Percentiles rank a stretch among this genome's conserved stretches.
Evolutionary conservation across 148 eudicot species (phyloP).

Genomic region (Fagopyrum esculentum): DNA sequence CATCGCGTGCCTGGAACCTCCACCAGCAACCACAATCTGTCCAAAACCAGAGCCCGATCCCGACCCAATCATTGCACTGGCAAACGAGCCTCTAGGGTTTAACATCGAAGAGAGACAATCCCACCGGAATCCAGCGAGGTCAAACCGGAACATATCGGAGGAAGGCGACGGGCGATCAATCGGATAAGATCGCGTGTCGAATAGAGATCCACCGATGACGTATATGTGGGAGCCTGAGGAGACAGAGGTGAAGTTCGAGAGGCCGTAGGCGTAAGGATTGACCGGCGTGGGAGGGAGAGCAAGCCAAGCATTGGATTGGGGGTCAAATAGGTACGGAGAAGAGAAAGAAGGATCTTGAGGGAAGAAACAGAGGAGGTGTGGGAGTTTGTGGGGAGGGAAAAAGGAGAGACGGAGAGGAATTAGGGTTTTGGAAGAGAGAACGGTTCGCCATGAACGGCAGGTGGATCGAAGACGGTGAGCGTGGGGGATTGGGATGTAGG

Average conservation of each 20-base stretch:
- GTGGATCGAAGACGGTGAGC: constrained; percentile 53
- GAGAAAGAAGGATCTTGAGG: constrained; percentile 70
- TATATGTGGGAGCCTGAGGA: constrained; percentile 38
- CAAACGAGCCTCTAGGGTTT: constrained; percentile 79
- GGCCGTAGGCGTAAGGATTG: constrained; percentile 72
- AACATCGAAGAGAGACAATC: constrained; percentile 49
- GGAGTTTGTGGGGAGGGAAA: constrained; percentile 15
- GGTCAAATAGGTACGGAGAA: constrained; percentile 67
- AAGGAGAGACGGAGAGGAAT: constrained; percentile 32
- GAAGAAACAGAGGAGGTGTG: constrained; percentile 66
- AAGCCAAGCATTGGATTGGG: constrained; percentile 48
- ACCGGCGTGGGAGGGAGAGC: constrained; percentile 76
- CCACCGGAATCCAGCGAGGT: constrained; percentile 31
- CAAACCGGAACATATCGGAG: constrained; percentile 39
- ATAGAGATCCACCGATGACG: constrained; percentile 76
- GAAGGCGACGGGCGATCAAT: constrained; percentile 63
- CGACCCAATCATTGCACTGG: constrained; percentile 39
- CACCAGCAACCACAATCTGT: constrained; percentile 78
- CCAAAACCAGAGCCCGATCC: constrained; percentile 13
- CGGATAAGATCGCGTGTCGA: constrained; percentile 78
- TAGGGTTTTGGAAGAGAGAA: constrained; percentile 56
- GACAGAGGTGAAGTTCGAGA: constrained; percentile 57
- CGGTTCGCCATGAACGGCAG: constrained; percentile 63
- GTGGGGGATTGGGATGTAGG: constrained; percentile 47
- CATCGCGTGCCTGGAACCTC: constrained; percentile 79